Percentiles rank a stretch among this genome's conserved stretches.
These are phyloP conservation scores for Fusarium verticillioides DNA, from an alignment of 2,329 filamentous ascomycete species.

Conservation along the genomic window DNA sequence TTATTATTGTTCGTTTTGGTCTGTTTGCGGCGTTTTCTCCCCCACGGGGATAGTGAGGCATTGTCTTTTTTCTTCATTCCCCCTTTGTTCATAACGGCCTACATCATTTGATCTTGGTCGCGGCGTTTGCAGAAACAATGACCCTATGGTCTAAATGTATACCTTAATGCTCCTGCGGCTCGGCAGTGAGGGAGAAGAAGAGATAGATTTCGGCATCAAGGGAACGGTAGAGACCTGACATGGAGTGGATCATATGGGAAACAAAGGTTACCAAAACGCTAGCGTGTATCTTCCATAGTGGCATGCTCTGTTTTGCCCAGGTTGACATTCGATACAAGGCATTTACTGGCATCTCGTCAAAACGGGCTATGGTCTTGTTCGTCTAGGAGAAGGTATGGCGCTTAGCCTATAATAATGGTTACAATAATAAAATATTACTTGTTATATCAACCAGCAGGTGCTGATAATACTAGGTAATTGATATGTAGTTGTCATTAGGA, in stretches of 20 bases:
- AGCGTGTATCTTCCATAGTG: slow-evolving; percentile 15
- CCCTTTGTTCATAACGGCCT: slow-evolving; percentile 32
- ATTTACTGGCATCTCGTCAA: neutral
- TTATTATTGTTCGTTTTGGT: slow-evolving; percentile 30
- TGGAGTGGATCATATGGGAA: slow-evolving; percentile 11
- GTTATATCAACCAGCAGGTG: neutral
- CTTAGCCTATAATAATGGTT: slow-evolving; percentile 7
- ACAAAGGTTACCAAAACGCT: slow-evolving; percentile 20
- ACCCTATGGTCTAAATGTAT: slow-evolving; percentile 38
- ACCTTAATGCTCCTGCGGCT: slow-evolving; percentile 44
- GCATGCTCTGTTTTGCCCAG: slow-evolving; percentile 23
- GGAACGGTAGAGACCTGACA: slow-evolving; percentile 22
- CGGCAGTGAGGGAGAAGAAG: slow-evolving; percentile 38
- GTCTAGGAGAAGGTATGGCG: neutral
- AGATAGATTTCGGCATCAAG: slow-evolving; percentile 24
- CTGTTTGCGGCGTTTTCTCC: slow-evolving; percentile 43
- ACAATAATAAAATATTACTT: slow-evolving; percentile 17
- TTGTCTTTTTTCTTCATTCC: slow-evolving; percentile 34
- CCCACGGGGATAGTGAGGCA: slow-evolving; percentile 35
- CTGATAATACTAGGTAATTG: neutral
- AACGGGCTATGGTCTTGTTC: neutral
- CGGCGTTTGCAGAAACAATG: slow-evolving; percentile 41
- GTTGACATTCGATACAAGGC: slow-evolving; percentile 12
- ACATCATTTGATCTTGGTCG: slow-evolving; percentile 25
- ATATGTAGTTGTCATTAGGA: neutral